Conservation (phyloP, 768 basidiomycete species). For the Tylopilus subfusipes region DNA sequence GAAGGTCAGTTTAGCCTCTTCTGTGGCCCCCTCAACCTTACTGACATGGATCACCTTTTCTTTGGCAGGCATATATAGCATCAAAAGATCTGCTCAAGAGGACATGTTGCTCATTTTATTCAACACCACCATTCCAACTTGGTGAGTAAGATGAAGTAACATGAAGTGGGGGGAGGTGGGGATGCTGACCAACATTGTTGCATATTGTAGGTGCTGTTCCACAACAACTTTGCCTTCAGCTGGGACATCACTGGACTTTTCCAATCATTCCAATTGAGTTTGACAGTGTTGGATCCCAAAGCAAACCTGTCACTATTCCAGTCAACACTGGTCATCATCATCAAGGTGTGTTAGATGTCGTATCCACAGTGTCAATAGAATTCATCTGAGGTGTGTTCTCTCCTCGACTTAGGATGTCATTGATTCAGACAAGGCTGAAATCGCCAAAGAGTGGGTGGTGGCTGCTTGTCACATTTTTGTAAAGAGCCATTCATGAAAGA, state of each 20-base stretch:
- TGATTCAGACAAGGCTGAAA: conserved; percentile 57
- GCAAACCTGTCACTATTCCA: conserved; percentile 57
- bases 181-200: background rate
- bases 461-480: background rate
- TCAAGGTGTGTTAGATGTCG: conserved; percentile 42
- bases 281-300: conserved; percentile 53
- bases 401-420: conserved; percentile 52
- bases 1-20: conserved; percentile 41
- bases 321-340: conserved; percentile 58
- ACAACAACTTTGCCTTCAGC: conserved; percentile 63
- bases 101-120: conserved; percentile 61
- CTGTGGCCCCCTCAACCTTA: background rate
- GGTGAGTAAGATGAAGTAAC: conserved; percentile 38
- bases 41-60: background rate
- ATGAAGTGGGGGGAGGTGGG: too few relatives aligned
- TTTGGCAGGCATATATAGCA: conserved; percentile 51
- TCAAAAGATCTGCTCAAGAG: conserved; percentile 61
- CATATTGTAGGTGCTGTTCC: conserved; percentile 49
- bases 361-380: background rate
- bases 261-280: conserved; percentile 59
- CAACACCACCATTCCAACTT: conserved; percentile 65
- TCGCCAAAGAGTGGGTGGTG: conserved; percentile 49
- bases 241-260: conserved; percentile 60
- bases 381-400: background rate
- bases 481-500: background rate